Base-by-base conservation (phyloP, 2,329 filamentous ascomycete species). In the Cercospora citrullina region DNA sequence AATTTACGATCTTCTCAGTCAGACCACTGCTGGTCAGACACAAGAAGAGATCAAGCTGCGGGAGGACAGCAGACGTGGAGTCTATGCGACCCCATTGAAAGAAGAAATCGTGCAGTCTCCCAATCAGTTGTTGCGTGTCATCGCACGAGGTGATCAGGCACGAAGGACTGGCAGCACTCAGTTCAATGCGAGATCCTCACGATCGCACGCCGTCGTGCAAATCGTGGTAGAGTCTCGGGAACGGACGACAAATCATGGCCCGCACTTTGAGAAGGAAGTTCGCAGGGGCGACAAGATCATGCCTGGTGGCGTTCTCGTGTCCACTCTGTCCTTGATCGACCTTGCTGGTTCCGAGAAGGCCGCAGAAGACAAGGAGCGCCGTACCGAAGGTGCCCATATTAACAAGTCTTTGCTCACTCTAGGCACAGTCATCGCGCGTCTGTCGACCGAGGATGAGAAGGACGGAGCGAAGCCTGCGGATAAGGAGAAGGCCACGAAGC, bases 51-150 rank as follows among this genome's bases (percentile, higher is more conserved):
- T 99, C 80, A 98, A 99, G 80, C 83, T 99, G 65, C 90, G 95
- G 21, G 95, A 99, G 80, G 95, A 99, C 79, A 93, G 91, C 82
- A 98, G 97, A 82, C 87, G 95, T 69, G 95, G 95, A 33, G 94
- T 99, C 16, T 99, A 98, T 82, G 95, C 95, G 23, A 96, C 91
- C 18, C 95, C 95, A 1, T 81, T 99, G 69, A 98, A 97, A 79
- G 95, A 99, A 80, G 95, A 99, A 79, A 99, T 99, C 74, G 95
- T 99, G 31, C 95, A 99, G 80, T 97, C 94, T 74, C 95, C 95
- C 1, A 98, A 95, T 0, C 95, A 99, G 78, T 86, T 99, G 30
- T 83, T 99, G 53, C 89, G 95, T 73, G 95, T 99, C 28, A 99
- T 99, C 78, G 94, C 95, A 42, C 88, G 94, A 65, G 95, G 95